These are phyloP conservation scores for Fusarium sp. DNA, from an alignment of 2,329 filamentous ascomycete genomes.

Conservation along the genomic window DNA sequence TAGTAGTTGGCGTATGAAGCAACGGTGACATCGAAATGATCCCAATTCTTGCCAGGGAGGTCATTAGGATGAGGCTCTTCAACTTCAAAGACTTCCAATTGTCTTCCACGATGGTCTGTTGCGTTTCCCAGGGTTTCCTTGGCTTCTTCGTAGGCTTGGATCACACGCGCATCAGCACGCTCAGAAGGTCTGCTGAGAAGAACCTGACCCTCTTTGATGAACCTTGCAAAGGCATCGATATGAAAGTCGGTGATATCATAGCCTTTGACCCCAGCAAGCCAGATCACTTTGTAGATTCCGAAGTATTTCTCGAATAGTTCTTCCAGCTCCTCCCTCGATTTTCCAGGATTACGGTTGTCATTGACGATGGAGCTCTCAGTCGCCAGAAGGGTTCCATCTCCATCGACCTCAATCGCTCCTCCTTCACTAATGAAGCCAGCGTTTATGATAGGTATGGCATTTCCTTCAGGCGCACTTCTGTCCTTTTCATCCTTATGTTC, in stretches of 20 bases:
- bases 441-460: background rate
- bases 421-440: constrained; percentile 36
- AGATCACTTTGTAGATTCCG: constrained; percentile 43
- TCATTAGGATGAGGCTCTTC: constrained; percentile 33
- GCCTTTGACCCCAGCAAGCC: constrained; percentile 38
- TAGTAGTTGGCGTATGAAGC: constrained; percentile 42
- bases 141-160: constrained; percentile 39
- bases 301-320: constrained; percentile 31
- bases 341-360: constrained; percentile 41
- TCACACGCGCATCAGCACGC: background rate
- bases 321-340: constrained; percentile 33
- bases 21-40: background rate
- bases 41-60: background rate
- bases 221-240: constrained; percentile 43
- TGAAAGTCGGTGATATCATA: constrained; percentile 44
- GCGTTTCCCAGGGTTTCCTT: constrained; percentile 17
- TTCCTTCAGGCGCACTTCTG: background rate
- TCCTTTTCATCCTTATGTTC: background rate
- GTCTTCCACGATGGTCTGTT: constrained; percentile 36
- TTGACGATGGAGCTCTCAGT: constrained; percentile 46
- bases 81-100: constrained; percentile 38
- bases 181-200: constrained; percentile 36
- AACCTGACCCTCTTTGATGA: constrained; percentile 37
- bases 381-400: constrained; percentile 42
- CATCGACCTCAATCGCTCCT: constrained; percentile 43